These are phyloP conservation scores for Catunica adiposa DNA, from an alignment of 2,329 filamentous ascomycete species.

Conservation along the genomic window DNA sequence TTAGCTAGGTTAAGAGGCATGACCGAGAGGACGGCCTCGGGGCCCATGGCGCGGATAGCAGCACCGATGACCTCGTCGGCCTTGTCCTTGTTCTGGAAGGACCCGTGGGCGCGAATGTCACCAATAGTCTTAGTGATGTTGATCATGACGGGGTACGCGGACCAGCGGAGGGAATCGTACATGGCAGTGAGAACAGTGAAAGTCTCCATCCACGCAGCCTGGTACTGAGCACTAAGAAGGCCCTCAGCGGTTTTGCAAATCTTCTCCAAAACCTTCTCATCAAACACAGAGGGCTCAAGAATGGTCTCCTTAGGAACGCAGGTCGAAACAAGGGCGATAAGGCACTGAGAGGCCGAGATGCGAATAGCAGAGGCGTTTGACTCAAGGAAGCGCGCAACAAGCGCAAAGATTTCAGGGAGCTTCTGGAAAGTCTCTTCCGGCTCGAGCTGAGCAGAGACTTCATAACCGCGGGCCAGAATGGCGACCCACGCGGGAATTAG, in stretches of 20 bases:
- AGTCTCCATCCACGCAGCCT: constrained; percentile 85
- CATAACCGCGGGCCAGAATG: constrained; percentile 83
- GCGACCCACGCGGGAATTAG: constrained; percentile 93
- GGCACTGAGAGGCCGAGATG: constrained; percentile 82
- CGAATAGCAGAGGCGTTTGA: constrained; percentile 86
- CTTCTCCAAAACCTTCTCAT: constrained; percentile 78
- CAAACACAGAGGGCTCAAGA: constrained; percentile 75
- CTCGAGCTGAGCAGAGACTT: constrained; percentile 76
- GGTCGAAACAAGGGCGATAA: constrained; percentile 84
- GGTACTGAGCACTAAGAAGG: constrained; percentile 76
- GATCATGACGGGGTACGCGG: constrained; percentile 59
- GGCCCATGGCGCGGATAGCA: constrained; percentile 79
- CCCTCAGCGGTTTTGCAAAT: constrained; percentile 56
- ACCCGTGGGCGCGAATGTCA: constrained; percentile 71
- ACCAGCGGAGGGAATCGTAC: constrained; percentile 77
- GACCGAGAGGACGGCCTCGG: constrained; percentile 63
- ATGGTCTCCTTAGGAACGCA: constrained; percentile 73
- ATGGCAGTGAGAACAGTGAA: constrained; percentile 78
- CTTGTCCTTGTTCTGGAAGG: constrained; percentile 87
- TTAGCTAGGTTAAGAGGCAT: constrained; percentile 74
- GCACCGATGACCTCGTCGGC: constrained; percentile 80
- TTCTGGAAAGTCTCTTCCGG: constrained; percentile 86
- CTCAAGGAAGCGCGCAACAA: constrained; percentile 66
- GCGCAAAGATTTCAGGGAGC: constrained; percentile 65
- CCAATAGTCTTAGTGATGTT: constrained; percentile 65